Conservation (phyloP, 108 stramenopile genomes). For the Stephanodiscus triporus region DNA sequence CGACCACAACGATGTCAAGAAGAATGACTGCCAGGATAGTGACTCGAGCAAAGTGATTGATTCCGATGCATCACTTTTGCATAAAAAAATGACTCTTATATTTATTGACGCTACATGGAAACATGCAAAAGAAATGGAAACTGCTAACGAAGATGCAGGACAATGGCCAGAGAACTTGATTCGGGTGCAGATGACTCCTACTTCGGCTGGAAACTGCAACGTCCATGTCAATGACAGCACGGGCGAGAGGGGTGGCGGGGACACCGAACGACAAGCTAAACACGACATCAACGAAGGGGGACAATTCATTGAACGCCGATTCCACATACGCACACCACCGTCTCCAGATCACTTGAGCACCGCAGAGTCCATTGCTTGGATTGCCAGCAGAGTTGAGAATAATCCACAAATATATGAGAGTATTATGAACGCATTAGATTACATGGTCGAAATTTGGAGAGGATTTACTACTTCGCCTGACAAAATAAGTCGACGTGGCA, state of each 20-base stretch:
- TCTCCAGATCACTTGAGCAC: conserved; percentile 65
- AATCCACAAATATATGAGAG: conserved; percentile 53
- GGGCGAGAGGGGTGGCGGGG: not conserved
- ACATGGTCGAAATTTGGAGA: conserved; percentile 69
- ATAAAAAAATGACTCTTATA: conserved; percentile 53
- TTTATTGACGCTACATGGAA: conserved; percentile 86
- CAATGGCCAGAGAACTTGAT: conserved; percentile 62
- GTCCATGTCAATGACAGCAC: conserved; percentile 2
- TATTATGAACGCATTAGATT: conserved; percentile 68
- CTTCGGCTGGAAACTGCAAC: conserved; percentile 4
- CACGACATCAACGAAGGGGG: not conserved
- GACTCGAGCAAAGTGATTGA: conserved; percentile 5
- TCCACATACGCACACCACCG: conserved; percentile 67
- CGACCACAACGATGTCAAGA: conserved; percentile 12
- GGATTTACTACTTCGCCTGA: not conserved
- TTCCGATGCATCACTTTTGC: not conserved
- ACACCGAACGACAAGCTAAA: not conserved
- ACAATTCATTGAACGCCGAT: conserved; percentile 43
- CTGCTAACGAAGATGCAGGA: conserved; percentile 36
- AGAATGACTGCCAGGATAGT: conserved; percentile 9
- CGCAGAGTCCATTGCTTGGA: conserved; percentile 76
- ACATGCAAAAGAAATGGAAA: conserved; percentile 80
- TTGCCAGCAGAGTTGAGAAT: conserved; percentile 56
- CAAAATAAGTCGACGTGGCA: not conserved
- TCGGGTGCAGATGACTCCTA: conserved; percentile 50